Conservation (phyloP, 2,329 filamentous ascomycete species). For the Plenodomus biglobosus region DNA sequence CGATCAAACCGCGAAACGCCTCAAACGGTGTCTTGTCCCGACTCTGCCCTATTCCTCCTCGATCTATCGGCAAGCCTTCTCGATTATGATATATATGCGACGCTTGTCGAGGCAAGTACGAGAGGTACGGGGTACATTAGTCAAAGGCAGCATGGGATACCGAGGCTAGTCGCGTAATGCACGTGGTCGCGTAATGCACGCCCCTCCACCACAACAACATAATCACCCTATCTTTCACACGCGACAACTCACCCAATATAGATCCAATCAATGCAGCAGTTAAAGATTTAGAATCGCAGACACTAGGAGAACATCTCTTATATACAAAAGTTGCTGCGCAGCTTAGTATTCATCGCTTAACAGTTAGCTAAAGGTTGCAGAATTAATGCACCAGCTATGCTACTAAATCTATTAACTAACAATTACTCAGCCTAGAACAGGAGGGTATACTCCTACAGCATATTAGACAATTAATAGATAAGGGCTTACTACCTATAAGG, state of each 20-base stretch:
- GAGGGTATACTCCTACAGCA: constrained; percentile 2
- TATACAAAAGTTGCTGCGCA: neutral
- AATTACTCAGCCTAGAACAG: constrained; percentile 1
- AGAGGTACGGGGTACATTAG: neutral
- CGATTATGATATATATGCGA: neutral
- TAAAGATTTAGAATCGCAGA: neutral
- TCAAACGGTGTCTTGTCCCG: neutral
- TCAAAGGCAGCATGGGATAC: no score
- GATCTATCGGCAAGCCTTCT: neutral
- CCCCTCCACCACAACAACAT: neutral
- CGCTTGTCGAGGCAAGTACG: neutral
- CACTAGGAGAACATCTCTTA: neutral
- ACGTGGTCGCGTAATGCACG: neutral
- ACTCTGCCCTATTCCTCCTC: no score
- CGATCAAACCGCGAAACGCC: neutral
- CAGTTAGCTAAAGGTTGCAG: neutral
- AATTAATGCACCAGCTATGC: neutral
- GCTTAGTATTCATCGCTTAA: neutral
- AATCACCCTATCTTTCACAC: neutral
- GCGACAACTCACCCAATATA: neutral
- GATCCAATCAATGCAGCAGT: neutral
- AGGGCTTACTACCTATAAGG: constrained; percentile 1
- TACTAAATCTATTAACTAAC: neutral
- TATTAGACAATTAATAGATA: neutral
- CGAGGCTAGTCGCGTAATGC: neutral